Conservation (phyloP, 192 early-diverging fungal species). For the Coemansia sp. region DNA sequence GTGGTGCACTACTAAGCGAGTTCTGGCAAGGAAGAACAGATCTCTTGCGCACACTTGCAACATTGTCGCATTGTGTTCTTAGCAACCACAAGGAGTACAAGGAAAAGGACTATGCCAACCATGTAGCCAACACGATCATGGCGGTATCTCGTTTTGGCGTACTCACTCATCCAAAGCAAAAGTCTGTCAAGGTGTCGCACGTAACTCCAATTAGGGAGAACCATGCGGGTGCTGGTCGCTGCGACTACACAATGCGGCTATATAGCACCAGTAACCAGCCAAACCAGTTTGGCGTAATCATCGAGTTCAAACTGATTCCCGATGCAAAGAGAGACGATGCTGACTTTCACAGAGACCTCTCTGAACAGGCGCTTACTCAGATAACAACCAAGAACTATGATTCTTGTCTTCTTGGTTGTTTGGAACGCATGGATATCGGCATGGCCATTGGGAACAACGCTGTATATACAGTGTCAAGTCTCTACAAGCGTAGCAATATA, state of each 20-base stretch:
- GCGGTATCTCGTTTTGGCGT: conserved; percentile 33
- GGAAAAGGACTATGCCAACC: conserved; percentile 48
- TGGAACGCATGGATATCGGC: conserved; percentile 38
- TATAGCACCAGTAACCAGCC: conserved; percentile 13
- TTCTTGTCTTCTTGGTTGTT: conserved; percentile 24
- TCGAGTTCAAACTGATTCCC: conserved; percentile 36
- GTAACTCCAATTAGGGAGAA: conserved; percentile 13
- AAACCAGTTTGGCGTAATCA: conserved; percentile 32
- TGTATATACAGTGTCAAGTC: conserved; percentile 10
- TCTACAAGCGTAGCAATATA: conserved; percentile 4
- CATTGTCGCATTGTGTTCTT: conserved; percentile 29
- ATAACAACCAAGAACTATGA: conserved; percentile 22
- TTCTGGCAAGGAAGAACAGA: conserved; percentile 29
- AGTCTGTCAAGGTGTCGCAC: conserved; percentile 20
- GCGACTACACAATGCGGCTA: conserved; percentile 30
- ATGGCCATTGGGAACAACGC: conserved; percentile 41
- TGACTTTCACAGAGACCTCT: conserved; percentile 1
- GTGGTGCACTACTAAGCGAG: conserved; percentile 27
- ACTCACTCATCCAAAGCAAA: conserved; percentile 35
- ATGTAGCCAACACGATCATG: conserved; percentile 33
- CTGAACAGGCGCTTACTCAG: conserved; percentile 13
- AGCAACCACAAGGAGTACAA: conserved; percentile 41
- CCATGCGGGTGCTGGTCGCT: conserved; percentile 16
- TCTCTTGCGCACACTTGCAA: conserved; percentile 20
- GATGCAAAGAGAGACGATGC: conserved; percentile 8